Evolutionary conservation across 768 basidiomycete species (phyloP), one percentile per base, ranked within the genome.

Genomic region (Tylopilus intermedius): DNA sequence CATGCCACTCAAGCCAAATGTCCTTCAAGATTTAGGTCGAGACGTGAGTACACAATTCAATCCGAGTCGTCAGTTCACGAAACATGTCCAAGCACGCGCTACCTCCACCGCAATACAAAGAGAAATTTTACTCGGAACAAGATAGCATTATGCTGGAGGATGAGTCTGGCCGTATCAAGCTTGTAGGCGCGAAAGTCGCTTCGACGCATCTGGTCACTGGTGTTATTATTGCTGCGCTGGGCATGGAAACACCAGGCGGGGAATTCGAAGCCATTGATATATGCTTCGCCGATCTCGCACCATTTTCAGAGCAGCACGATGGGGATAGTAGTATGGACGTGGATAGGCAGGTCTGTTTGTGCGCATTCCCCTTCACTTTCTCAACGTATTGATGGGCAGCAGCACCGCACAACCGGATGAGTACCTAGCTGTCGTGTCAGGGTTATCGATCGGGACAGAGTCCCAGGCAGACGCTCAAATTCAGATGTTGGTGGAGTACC

Each of bases 1-100:
- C 55, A 99, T 99, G 96, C 91, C 94, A 8, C 76, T 98, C 47
- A 99, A 99, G 65, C 95, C 95, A 0, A 98, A 97, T 63, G 90
- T 99, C n/a, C 78, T 99, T 56, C 88, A 93, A 61, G 96, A 99
- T 58, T 81, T 98, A 58, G 92, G 86, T 22, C 79, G 90, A 67
- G 94, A 99, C 62, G 96, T 97, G 63, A 60, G 90, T 76, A 21
- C 33, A 21, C 45, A 50, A 48, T 40, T 44, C 47, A 21, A 55
- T 57, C 39, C 14, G 24, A 22, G 4, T 35, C 30, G 13, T 54
- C 51, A 49, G 45, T 50, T 48, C 30, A 40, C 47, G 51, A 48
- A 57, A 30, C 2, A 42, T 46, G 10, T 45, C 54, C 39, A 64
- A 97, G 95, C 89, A 90, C 69, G 90, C 92, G 46, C 83, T 96